A percentile compares a stretch with the other conserved stretches of the same genome.
These are phyloP conservation scores for Penicillium italicum DNA, from an alignment of 2,329 filamentous ascomycete species.

Conservation along the genomic window DNA sequence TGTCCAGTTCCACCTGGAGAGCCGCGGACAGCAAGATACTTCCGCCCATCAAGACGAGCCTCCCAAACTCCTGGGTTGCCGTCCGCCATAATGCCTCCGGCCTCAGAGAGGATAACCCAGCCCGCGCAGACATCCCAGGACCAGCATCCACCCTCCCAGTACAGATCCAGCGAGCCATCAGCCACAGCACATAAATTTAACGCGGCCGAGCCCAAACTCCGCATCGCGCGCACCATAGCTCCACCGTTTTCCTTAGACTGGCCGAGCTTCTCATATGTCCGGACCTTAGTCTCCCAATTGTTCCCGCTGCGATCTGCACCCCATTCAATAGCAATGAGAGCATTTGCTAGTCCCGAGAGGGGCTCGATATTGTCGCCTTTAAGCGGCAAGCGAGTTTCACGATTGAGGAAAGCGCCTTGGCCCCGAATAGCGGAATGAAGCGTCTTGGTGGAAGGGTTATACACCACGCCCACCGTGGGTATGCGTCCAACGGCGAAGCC, in stretches of 20 bases:
- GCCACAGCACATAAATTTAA: constrained; percentile 60
- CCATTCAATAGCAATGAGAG: constrained; percentile 60
- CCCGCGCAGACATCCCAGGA: constrained; percentile 64
- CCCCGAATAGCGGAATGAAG: constrained; percentile 57
- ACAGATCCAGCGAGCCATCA: constrained; percentile 55
- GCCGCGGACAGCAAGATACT: constrained; percentile 47
- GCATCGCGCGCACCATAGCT: constrained; percentile 59
- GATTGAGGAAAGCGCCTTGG: constrained; percentile 51
- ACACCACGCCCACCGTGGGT: constrained; percentile 58
- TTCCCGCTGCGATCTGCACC: constrained; percentile 55
- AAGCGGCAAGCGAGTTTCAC: constrained; percentile 44
- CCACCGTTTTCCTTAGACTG: constrained; percentile 53
- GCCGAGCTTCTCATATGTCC: constrained; percentile 51
- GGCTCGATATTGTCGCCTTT: constrained; percentile 42
- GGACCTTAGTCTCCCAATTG: constrained; percentile 56
- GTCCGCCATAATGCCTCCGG: constrained; percentile 58
- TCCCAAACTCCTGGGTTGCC: constrained; percentile 58
- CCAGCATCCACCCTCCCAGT: constrained; percentile 65
- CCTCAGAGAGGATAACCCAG: constrained; percentile 59
- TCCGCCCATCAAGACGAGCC: constrained; percentile 53
- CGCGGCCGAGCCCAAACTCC: constrained; percentile 57
- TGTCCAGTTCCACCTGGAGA: constrained; percentile 34
- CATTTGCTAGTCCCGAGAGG: constrained; percentile 48
- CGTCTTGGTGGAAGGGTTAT: constrained; percentile 56
- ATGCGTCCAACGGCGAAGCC: constrained; percentile 51